Base-by-base conservation (phyloP, 2,329 filamentous ascomycete species). In the Cladosporium halotolerans region DNA sequence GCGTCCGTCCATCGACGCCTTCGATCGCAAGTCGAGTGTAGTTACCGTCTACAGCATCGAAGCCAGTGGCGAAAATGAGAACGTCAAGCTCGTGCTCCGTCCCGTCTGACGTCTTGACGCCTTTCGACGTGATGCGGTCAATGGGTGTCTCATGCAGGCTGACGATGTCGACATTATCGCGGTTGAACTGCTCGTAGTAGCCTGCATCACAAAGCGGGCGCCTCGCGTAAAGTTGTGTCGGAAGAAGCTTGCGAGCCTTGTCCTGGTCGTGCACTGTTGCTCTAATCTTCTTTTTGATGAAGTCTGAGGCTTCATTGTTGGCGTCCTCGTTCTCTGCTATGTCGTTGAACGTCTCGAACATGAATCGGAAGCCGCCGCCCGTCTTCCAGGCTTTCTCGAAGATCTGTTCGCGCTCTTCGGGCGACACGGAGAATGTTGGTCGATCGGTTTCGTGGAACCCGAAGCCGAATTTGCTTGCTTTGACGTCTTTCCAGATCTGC, bases 151-250 rank as follows among this genome's bases (percentile, higher is more conserved):
- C 58, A n/a, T 62, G 57, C 19, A 65, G 32, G 46, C 59, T 57
- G 13, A 66, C 58, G 9, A 66, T 46, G 13, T 61, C 45, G 6
- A 65, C 62, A 34, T 65, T 59, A 2, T 56, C 43, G 11, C 58
- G 56, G 34, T 65, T 66, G 56, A 61, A 65, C 9, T 58, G 53
- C 52, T 65, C 62, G 45, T 58, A 66, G 54, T 64, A 66, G 14
- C 50, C 49, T 3, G 38, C 82, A 28, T 0, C 83, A 82, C 0
- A 84, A 82, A 0, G 83, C 85, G 0, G 84, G 69, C 6, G 82
- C 76, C n/a, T 82, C 75, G 58, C 84, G 86, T 62, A 81, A 77
- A 9, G 80, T 59, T 83, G 86, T 56, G 82, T 77, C 0, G 84
- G 84, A 4, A 83, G 70, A 2, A 86, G 72, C 16, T 75, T 70